Base-by-base conservation (phyloP, 2,329 filamentous ascomycete genomes). In the Verticillium dahliae region DNA sequence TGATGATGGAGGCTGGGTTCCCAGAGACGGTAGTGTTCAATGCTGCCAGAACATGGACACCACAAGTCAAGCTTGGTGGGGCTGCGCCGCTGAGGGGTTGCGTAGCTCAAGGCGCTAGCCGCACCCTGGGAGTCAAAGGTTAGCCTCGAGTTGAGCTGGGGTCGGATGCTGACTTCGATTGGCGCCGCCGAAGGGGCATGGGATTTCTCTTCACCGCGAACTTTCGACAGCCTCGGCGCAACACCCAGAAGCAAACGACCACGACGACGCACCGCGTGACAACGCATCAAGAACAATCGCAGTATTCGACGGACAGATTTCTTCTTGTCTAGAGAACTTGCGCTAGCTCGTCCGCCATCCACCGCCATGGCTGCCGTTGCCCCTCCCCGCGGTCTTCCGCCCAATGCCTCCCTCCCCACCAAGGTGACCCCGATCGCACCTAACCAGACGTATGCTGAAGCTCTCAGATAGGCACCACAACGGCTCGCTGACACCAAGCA, bases 361-460 rank as follows among this genome's bases (percentile, higher is more conserved):
- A 27, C 73, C 58, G 68, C 74, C 59, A 69, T 75, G 63, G 72
- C 76, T 65, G 70, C 78, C 62, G 75, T 72, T 63, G 70, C 71
- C 66, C 74, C 71, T 15, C 57, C 72, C 65, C 76, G 76, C 56
- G 69, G 71, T 63, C 72, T 79, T 56, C 71, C 70, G 65, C 73
- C 76, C 38, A 79, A 77, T 63, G 71, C 77, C 33, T 77, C 75
- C 60, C 71, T 79, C 54, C 77, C 77, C 14, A 75, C 76, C 68
- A 85, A 79, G 80, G 83, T 81, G 61, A 78, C 82, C 57, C 75
- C 81, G 18, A 79, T 84, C 58, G 78, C 87, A 63, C 89, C 90
- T 55, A 93, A 91, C 70, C 90, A 92, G 76, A 92, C 90, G 86
- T 90, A 74, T 78, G 87, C 79, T 57, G 39, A 52, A 33, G 34